Conservation (phyloP, 139 green algal genomes). For the Auxenochlorella pyrenoidosa region DNA sequence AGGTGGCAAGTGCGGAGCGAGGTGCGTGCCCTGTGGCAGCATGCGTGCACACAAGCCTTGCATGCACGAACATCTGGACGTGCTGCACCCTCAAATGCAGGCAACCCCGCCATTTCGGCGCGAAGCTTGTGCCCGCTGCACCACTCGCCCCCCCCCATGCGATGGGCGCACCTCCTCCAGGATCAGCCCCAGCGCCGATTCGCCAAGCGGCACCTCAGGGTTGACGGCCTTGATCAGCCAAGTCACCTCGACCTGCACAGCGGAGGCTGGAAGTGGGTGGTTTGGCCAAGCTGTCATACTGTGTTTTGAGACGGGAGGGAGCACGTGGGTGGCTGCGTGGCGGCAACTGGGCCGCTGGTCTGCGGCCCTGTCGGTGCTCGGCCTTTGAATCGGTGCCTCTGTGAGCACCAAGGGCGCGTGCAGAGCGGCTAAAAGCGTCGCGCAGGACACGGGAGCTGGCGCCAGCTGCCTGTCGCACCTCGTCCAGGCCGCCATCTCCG, state of each 20-base stretch:
- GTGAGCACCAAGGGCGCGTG: not conserved
- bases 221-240: constrained; percentile 39
- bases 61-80: not conserved
- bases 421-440: too few relatives aligned
- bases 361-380: not conserved
- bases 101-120: too few relatives aligned
- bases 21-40: too few relatives aligned
- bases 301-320: not conserved
- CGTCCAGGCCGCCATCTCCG: constrained; percentile 30
- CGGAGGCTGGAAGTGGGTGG: not conserved
- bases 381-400: not conserved
- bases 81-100: too few relatives aligned
- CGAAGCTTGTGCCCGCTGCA: too few relatives aligned
- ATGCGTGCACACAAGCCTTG: not conserved
- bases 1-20: too few relatives aligned
- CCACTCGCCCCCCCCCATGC: too few relatives aligned
- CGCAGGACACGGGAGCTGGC: not conserved
- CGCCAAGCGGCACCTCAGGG: constrained; percentile 33
- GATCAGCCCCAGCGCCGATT: constrained; percentile 40
- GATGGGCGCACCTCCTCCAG: constrained; percentile 33
- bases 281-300: not conserved
- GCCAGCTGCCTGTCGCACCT: constrained; percentile 33
- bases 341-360: not conserved
- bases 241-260: constrained; percentile 40
- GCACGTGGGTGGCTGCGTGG: too few relatives aligned